These are phyloP conservation scores for Lignosus rhinocerotis DNA, from an alignment of 1,284 basidiomycete species.

Conservation along the genomic window DNA sequence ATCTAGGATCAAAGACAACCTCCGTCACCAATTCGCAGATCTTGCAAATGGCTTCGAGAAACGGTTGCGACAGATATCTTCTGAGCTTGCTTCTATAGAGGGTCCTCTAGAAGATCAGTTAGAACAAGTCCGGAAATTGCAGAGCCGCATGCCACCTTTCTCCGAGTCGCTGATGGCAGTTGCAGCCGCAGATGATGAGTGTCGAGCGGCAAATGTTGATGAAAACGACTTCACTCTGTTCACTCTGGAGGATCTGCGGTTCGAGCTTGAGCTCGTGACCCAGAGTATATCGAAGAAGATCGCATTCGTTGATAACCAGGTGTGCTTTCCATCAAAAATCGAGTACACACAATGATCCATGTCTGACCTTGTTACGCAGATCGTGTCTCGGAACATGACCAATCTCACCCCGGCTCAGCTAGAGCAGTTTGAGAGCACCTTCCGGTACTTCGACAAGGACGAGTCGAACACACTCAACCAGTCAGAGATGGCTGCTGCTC, in stretches of 20 bases:
- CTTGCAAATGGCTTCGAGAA: constrained; percentile 86
- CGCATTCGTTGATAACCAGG: constrained; percentile 96
- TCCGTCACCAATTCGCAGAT: constrained; percentile 83
- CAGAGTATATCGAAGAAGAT: constrained; percentile 89
- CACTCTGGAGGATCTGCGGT: constrained; percentile 87
- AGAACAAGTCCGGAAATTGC: constrained; percentile 52
- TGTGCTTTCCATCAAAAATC: constrained; percentile 31
- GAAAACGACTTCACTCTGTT: constrained; percentile 97
- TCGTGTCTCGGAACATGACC: constrained; percentile 89
- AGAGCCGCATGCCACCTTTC: constrained; percentile 64
- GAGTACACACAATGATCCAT: background rate
- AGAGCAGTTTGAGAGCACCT: constrained; percentile 96
- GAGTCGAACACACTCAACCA: constrained; percentile 85
- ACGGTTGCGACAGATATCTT: constrained; percentile 70
- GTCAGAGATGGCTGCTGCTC: constrained; percentile 88
- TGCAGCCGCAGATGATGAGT: constrained; percentile 70
- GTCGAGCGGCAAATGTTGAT: constrained; percentile 89
- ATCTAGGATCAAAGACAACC: constrained; percentile 82
- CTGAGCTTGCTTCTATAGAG: constrained; percentile 74
- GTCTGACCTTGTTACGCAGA: constrained; percentile 33
- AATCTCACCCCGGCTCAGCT: constrained; percentile 94
- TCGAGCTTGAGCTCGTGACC: constrained; percentile 84
- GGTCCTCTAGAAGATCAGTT: constrained; percentile 80
- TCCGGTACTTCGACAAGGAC: constrained; percentile 96
- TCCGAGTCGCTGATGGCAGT: constrained; percentile 58